Evolutionary conservation across 495 filamentous ascomycete genomes (phyloP).

Genomic region (Penicillium manginii): DNA sequence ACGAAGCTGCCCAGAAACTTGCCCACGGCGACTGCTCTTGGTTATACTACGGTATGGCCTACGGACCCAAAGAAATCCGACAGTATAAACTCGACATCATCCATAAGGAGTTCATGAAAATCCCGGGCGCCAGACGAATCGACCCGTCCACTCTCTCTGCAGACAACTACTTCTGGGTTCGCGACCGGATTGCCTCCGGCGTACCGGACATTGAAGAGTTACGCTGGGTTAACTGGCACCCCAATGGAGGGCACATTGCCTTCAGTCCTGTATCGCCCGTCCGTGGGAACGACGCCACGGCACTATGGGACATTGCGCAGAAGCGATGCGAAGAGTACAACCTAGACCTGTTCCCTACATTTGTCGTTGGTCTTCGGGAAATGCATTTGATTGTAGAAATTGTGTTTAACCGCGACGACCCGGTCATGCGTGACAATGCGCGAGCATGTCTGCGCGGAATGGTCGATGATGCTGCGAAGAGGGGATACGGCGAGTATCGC

Average conservation of each 20-base stretch:
- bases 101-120: slow-evolving; percentile 47
- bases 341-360: slow-evolving; percentile 56
- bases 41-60: slow-evolving; percentile 18
- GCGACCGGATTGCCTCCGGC: slow-evolving; percentile 45
- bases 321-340: slow-evolving; percentile 41
- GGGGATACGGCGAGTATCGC: slow-evolving; percentile 55
- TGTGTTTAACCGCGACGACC: slow-evolving; percentile 56
- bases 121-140: slow-evolving; percentile 49
- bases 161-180: slow-evolving; percentile 42
- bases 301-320: slow-evolving; percentile 48
- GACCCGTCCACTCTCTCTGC: slow-evolving; percentile 42
- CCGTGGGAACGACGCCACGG: slow-evolving; percentile 49
- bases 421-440: slow-evolving; percentile 39
- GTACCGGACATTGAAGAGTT: slow-evolving; percentile 55
- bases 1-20: slow-evolving; percentile 35
- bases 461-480: slow-evolving; percentile 48
- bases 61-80: slow-evolving; percentile 48
- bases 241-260: slow-evolving; percentile 57
- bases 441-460: slow-evolving; percentile 44
- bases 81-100: slow-evolving; percentile 48
- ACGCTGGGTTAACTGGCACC: slow-evolving; percentile 58
- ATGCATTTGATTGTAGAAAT: slow-evolving; percentile 59
- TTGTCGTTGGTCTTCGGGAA: slow-evolving; percentile 57
- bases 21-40: slow-evolving; percentile 16
- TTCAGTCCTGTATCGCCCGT: slow-evolving; percentile 59